Conservation (phyloP, 306 rosid genomes). For the Sicyos edulis region DNA sequence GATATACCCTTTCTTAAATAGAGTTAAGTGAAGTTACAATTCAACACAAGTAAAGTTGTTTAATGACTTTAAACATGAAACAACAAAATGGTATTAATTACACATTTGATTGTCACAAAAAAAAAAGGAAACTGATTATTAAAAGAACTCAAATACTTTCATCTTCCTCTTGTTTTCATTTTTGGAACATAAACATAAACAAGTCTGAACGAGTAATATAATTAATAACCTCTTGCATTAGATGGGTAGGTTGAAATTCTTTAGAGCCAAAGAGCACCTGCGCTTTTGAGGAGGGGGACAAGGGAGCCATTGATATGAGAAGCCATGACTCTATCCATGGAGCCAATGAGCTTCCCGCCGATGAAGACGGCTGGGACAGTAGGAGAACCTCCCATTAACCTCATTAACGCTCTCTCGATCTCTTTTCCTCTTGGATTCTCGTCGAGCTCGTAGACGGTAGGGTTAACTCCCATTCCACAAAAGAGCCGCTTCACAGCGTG, state of each 20-base stretch:
- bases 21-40: no score
- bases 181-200: neutral
- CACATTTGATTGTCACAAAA: neutral
- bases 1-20: no score
- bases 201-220: neutral
- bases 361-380: slow-evolving; percentile 65
- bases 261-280: slow-evolving; percentile 88
- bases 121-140: neutral
- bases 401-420: slow-evolving; percentile 50
- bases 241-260: neutral
- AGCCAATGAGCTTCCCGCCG: slow-evolving; percentile 81
- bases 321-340: slow-evolving; percentile 84
- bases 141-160: neutral
- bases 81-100: no score
- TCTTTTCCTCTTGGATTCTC: slow-evolving; percentile 58
- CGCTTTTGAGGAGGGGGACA: slow-evolving; percentile 85
- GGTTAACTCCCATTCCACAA: slow-evolving; percentile 89
- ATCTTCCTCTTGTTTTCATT: neutral
- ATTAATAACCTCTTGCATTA: neutral
- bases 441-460: slow-evolving; percentile 68
- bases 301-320: slow-evolving; percentile 79
- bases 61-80: no score
- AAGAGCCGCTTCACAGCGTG: slow-evolving; percentile 79
- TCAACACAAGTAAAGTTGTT: no score
- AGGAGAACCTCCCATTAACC: slow-evolving; percentile 40